Base-by-base conservation (phyloP, 257 asterid species). In the Coffea canephora region DNA sequence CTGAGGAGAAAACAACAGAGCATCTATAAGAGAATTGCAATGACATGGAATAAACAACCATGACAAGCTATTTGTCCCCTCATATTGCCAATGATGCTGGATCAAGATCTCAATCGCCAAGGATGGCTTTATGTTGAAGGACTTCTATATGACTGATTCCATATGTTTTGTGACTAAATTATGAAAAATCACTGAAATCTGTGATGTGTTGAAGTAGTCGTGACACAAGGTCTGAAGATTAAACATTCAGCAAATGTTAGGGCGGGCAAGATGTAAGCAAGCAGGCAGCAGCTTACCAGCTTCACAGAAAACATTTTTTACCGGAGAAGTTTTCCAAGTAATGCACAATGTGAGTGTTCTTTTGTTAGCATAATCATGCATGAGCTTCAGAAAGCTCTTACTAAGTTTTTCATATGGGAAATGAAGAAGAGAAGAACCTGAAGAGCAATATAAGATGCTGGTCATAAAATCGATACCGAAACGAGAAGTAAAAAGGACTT, bases 401-500 rank as follows among this genome's bases (percentile, higher is more conserved):
- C 10, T 49, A 7, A 49, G 52, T 39, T 39, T 39, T 39, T 39
- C 43, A 39, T 39, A 39, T 39, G 43, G 4, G 43, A 39, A 39
- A 39, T 39, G 1, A 39, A 39, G 43, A 39, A 39, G 43, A 39
- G 43, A 39, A 39, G 43, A 39, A 39, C 4, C 43, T 39, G 43
- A 39, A 39, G 43, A 39, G 43, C 43, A 39, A 31, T 31, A 31
- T 31, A 31, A 64, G 5, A 64, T n/a, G 69, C 69, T 64, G 25
- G 27, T 3, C 43, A 39, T 13, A 45, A 15, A 66, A 64, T 64
- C 39, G 39, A 64, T 5, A 64, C 11, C 5, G n/a, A 66, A 31
- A 66, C 46, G 52, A 23, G 10, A 23, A 19, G 12, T 8, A 16
- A 77, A 41, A 49, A 70, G 49, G 57, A 82, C 98, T 93, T 89